These are phyloP conservation scores for Geotrichum fermentans DNA, from an alignment of 1,139 yeast genomes.

Conservation along the genomic window DNA sequence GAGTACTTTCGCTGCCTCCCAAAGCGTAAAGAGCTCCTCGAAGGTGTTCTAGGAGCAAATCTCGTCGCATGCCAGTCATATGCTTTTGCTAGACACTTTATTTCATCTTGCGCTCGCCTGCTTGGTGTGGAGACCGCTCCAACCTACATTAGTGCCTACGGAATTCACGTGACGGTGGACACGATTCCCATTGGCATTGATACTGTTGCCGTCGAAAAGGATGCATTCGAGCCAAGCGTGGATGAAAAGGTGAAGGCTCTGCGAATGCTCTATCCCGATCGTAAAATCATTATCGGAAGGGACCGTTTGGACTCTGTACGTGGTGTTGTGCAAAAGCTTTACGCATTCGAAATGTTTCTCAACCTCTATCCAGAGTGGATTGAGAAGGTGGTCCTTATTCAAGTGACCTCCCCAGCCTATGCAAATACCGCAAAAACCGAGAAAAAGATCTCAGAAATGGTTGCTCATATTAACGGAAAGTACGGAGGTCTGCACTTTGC, in stretches of 20 bases:
- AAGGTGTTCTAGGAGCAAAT: slow-evolving; percentile 89
- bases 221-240: slow-evolving; percentile 43
- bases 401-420: slow-evolving; percentile 79
- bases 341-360: slow-evolving; percentile 84
- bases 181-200: slow-evolving; percentile 87
- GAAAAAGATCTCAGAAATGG: slow-evolving; percentile 71
- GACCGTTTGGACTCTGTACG: slow-evolving; percentile 92
- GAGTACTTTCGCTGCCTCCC: slow-evolving; percentile 89
- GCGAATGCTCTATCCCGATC: slow-evolving; percentile 62
- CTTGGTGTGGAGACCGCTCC: slow-evolving; percentile 41
- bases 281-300: slow-evolving; percentile 88
- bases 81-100: slow-evolving; percentile 83
- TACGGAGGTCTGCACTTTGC: slow-evolving; percentile 57
- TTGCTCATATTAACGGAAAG: slow-evolving; percentile 72
- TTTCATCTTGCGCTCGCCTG: slow-evolving; percentile 62
- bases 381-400: slow-evolving; percentile 80
- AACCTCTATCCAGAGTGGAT: slow-evolving; percentile 91
- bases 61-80: slow-evolving; percentile 80
- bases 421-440: slow-evolving; percentile 50
- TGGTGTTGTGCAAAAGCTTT: slow-evolving; percentile 93
- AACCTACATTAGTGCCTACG: slow-evolving; percentile 66
- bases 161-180: slow-evolving; percentile 66
- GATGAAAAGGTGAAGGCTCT: slow-evolving; percentile 47
- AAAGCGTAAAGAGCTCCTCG: slow-evolving; percentile 72
- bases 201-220: slow-evolving; percentile 50